phyloP scores from a whole-genome alignment of 208 protist species.

The Hexamita inflata region DNA sequence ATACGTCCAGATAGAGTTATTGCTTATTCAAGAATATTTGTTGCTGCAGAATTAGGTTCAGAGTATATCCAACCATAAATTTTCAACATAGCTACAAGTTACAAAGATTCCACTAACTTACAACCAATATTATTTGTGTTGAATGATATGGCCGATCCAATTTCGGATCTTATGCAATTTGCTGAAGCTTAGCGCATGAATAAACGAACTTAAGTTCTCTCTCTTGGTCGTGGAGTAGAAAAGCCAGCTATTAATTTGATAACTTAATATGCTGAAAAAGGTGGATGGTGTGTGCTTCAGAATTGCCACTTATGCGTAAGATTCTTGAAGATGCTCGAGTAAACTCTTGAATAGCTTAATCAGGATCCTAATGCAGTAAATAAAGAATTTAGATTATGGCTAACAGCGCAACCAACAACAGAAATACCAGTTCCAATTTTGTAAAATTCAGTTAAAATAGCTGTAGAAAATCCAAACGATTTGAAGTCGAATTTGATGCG shows the following conservation, averaged over 20 bases:
- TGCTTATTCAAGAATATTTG: constrained; percentile 61
- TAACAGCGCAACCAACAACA: constrained; percentile 87
- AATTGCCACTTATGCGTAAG: constrained; percentile 89
- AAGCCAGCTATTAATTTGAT: constrained; percentile 77
- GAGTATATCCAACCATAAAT: constrained; percentile 79
- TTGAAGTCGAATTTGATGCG: constrained; percentile 92
- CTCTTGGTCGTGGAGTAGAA: constrained; percentile 88
- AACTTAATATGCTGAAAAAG: constrained; percentile 70
- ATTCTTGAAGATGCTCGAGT: constrained; percentile 92
- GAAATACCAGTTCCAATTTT: constrained; percentile 90
- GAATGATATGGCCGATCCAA: constrained; percentile 86
- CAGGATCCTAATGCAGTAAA: constrained; percentile 57
- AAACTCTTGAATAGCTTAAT: constrained; percentile 72
- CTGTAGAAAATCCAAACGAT: constrained; percentile 91
- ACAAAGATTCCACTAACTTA: constrained; percentile 71
- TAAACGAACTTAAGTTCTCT: constrained; percentile 70
- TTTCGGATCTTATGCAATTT: constrained; percentile 83
- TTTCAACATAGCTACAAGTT: constrained; percentile 60
- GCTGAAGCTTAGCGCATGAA: constrained; percentile 71
- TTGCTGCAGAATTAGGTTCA: constrained; percentile 71
- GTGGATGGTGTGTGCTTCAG: constrained; percentile 87
- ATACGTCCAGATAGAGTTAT: constrained; percentile 85
- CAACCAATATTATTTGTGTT: constrained; percentile 91
- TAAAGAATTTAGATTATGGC: constrained; percentile 88
- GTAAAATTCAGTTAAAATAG: constrained; percentile 57